These are phyloP conservation scores for Stachybotrys echinatus DNA, from an alignment of 2,329 filamentous ascomycete genomes.

Conservation along the genomic window DNA sequence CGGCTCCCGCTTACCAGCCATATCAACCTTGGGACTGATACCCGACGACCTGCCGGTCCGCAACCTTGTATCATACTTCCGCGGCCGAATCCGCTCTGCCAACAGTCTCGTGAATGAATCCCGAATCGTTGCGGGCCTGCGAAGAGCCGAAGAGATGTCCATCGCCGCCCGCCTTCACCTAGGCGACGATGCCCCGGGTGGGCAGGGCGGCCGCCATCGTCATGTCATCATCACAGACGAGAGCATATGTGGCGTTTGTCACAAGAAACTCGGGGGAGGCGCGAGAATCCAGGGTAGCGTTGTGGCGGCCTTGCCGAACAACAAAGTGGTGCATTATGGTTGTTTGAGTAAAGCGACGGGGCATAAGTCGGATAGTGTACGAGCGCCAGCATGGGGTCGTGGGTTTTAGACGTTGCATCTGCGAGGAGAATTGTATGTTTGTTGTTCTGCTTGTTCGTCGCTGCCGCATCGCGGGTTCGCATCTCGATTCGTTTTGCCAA, in stretches of 20 bases:
- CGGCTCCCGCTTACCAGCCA: conserved; percentile 83
- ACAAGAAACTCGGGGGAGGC: conserved; percentile 79
- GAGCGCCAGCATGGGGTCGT: conserved; percentile 30
- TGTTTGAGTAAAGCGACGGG: conserved; percentile 55
- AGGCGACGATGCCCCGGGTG: conserved; percentile 56
- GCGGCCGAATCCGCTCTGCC: conserved; percentile 79
- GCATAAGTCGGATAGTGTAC: conserved; percentile 23
- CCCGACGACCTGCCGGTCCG: conserved; percentile 72
- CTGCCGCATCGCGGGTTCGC: too few relatives aligned
- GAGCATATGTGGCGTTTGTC: conserved; percentile 83
- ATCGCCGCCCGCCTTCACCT: conserved; percentile 69
- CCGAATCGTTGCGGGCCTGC: conserved; percentile 69
- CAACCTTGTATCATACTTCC: conserved; percentile 85
- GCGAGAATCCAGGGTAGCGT: conserved; percentile 90
- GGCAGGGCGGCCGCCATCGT: conserved; percentile 48
- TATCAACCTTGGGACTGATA: conserved; percentile 79
- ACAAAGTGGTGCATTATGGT: conserved; percentile 74
- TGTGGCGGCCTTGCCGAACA: conserved; percentile 83
- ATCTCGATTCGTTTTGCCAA: conserved; percentile 11
- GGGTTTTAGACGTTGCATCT: conserved; percentile 21
- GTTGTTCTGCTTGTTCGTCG: neutral
- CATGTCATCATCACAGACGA: conserved; percentile 84
- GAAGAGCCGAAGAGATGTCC: conserved; percentile 73
- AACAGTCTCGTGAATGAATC: conserved; percentile 78
- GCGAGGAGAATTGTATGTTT: conserved; percentile 1